These are phyloP conservation scores for Mucor saturninus DNA, from an alignment of 371 early-diverging fungal genomes.

Conservation along the genomic window DNA sequence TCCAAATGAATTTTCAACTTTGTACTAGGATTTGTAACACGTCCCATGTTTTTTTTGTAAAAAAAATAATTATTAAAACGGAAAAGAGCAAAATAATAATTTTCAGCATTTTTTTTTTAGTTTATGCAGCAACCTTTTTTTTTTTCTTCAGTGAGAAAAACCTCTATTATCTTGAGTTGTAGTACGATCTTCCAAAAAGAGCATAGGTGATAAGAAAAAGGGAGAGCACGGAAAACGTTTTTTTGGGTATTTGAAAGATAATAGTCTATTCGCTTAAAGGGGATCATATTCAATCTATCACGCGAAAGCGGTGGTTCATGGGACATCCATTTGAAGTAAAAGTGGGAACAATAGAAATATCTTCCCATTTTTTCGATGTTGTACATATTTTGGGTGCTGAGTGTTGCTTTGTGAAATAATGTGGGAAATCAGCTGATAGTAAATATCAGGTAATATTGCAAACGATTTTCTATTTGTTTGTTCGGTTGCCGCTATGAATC, in stretches of 20 bases:
- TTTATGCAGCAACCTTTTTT: slow-evolving; percentile 4
- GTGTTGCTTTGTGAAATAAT: too few relatives aligned
- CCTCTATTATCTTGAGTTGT: slow-evolving; percentile 19
- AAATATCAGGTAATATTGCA: too few relatives aligned
- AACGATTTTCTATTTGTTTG: too few relatives aligned
- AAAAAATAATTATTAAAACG: slow-evolving; percentile 10
- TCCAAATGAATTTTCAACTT: slow-evolving; percentile 38
- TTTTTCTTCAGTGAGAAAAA: slow-evolving; percentile 22
- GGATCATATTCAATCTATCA: too few relatives aligned
- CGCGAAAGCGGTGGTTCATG: too few relatives aligned
- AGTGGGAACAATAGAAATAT: too few relatives aligned
- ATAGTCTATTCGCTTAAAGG: too few relatives aligned
- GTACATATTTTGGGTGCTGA: too few relatives aligned
- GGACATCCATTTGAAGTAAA: too few relatives aligned
- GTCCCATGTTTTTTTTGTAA: slow-evolving; percentile 12
- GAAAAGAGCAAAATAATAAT: slow-evolving; percentile 7
- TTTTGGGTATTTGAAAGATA: neutral
- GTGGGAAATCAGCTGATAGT: too few relatives aligned
- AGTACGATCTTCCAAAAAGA: slow-evolving; percentile 15
- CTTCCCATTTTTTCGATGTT: too few relatives aligned
- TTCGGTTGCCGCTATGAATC: too few relatives aligned
- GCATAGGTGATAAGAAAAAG: slow-evolving; percentile 27
- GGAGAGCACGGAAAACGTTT: neutral
- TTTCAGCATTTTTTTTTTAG: neutral
- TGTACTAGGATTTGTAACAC: slow-evolving; percentile 7